Base-by-base conservation (phyloP, 768 basidiomycete genomes). In the Leccinum rimulosum region DNA sequence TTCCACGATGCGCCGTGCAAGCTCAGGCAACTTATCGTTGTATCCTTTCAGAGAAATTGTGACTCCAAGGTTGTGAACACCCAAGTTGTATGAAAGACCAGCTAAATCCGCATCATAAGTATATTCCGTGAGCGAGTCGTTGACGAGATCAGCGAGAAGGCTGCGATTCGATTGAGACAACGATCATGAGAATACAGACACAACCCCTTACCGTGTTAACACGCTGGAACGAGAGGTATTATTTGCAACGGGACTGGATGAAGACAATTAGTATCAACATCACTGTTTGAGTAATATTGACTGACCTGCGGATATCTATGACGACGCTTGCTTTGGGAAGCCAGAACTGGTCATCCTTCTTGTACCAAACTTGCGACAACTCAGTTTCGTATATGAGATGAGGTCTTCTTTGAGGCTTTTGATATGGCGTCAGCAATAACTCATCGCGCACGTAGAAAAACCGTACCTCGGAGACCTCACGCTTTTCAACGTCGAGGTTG, bases 261-360 rank as follows among this genome's bases (percentile, higher is more conserved):
- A 54, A 56, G 35, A 60, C 12, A 22, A 47, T 61, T 43, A 55
- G 5, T 36, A 15, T 52, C 30, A 31, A 40, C 19, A 12, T 14
- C 15, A 58, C 27, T 49, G 17, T 27, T 51, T 45, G 25, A 48
- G 45, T 30, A 28, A 45, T 45, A 47, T 38, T 33, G 40, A 38
- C 40, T 75, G 22, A 89, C 91, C 84, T 91, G 65, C 88, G 82
- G 49, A 95, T 76, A 64, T 91, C 84, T 55, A 98, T 80, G 57
- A 88, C 75, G 22, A 89, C 81, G 61, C 84, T 82, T 2, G 94
- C 93, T 68, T 91, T 93, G 0, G 97, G 97, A 10, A 96, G 85
- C 90, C 93, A 96, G 78, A 97, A 99, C 60, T 80, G 83, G 72
- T 99, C 96, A 70, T 99, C 97, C 70, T 95, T 95, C 79, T 99